phyloP scores from a whole-genome alignment of 768 basidiomycete genomes.

The Pleurotus djamor region DNA sequence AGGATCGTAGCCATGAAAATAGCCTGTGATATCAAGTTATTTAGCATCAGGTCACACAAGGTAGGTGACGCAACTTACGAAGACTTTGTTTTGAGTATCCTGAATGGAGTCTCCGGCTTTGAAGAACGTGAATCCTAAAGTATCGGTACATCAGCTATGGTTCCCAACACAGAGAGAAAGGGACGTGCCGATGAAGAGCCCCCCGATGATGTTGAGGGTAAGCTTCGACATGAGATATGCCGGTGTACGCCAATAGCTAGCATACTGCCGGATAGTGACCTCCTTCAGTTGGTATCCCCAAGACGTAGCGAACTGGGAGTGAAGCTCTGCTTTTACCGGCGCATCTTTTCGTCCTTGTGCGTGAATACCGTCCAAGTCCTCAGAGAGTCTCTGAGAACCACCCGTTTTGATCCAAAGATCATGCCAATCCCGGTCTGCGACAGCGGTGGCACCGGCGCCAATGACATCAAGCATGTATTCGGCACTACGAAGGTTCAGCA shows the following conservation, averaged over 20 bases:
- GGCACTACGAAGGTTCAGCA: slow-evolving; percentile 30
- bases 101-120: slow-evolving; percentile 49
- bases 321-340: slow-evolving; percentile 30
- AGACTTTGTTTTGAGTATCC: slow-evolving; percentile 65
- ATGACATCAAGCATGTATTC: slow-evolving; percentile 72
- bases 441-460: slow-evolving; percentile 68
- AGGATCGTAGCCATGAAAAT: slow-evolving; percentile 57
- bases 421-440: slow-evolving; percentile 54
- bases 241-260: slow-evolving; percentile 54
- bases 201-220: slow-evolving; percentile 48
- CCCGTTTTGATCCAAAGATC: slow-evolving; percentile 52
- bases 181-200: slow-evolving; percentile 43
- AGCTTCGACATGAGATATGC: slow-evolving; percentile 62
- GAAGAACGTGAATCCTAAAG: slow-evolving; percentile 56
- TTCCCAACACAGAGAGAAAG: not conserved
- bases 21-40: slow-evolving; percentile 25
- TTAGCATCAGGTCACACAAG: slow-evolving; percentile 1
- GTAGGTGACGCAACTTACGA: slow-evolving; percentile 36
- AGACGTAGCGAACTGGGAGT: slow-evolving; percentile 48
- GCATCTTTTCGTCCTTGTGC: slow-evolving; percentile 41
- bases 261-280: slow-evolving; percentile 41
- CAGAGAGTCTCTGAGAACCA: slow-evolving; percentile 32
- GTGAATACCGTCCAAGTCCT: slow-evolving; percentile 46
- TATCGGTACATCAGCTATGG: not conserved
- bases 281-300: slow-evolving; percentile 47